Conservation (phyloP, 2,329 filamentous ascomycete genomes). For the Emericellopsis cladophorae region DNA sequence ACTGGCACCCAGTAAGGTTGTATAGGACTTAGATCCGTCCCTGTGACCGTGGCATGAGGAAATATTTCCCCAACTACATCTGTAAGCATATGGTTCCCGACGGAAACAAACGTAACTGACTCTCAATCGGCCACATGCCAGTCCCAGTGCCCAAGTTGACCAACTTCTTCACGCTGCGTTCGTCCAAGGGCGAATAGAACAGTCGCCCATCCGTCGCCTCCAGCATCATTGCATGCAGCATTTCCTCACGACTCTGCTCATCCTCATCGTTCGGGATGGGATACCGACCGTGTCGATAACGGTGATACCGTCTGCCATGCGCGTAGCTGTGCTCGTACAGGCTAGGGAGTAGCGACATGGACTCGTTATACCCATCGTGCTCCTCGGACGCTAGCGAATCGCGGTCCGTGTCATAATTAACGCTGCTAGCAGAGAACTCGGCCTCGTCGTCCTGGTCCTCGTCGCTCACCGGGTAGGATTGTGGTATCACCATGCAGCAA, state of each 20-base stretch:
- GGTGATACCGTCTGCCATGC: constrained; percentile 24
- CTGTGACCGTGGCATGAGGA: constrained; percentile 15
- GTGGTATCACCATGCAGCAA: too few species aligned
- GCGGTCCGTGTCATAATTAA: too few species aligned
- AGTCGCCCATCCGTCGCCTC: constrained; percentile 18
- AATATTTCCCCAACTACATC: constrained; percentile 40
- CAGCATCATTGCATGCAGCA: constrained; percentile 21
- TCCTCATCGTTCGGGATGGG: not conserved
- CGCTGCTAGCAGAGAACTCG: too few species aligned
- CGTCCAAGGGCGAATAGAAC: constrained; percentile 12
- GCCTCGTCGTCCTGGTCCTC: too few species aligned
- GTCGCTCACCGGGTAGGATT: too few species aligned
- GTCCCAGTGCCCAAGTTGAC: constrained; percentile 13
- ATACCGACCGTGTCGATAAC: constrained; percentile 16
- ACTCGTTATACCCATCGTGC: not conserved
- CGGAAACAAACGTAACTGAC: constrained; percentile 12
- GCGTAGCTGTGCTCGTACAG: constrained; percentile 21
- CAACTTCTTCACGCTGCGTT: constrained; percentile 9
- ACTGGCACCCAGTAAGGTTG: constrained; percentile 24
- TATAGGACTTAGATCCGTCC: constrained; percentile 20
- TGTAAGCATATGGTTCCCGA: not conserved
- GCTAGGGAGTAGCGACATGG: constrained; percentile 18
- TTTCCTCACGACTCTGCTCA: constrained; percentile 6
- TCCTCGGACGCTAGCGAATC: too few species aligned
- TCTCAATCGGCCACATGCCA: constrained; percentile 14